Evolutionary conservation across 2,329 filamentous ascomycete genomes (phyloP).

Genomic region (Ophiostoma novo-ulmi): DNA sequence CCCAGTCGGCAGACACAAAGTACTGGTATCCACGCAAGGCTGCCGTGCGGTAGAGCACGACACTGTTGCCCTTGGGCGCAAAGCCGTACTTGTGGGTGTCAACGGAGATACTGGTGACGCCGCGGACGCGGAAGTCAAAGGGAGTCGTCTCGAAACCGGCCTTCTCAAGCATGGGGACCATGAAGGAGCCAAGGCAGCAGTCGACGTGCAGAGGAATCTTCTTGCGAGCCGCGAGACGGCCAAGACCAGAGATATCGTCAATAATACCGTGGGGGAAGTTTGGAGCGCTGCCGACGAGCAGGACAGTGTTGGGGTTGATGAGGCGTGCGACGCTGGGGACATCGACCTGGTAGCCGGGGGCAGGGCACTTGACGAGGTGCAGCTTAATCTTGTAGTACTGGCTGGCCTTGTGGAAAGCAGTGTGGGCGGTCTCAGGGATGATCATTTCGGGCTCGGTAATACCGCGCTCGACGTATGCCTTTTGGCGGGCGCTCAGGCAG

Average conservation of each 20-base stretch:
- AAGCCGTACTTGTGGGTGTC: conserved; percentile 99
- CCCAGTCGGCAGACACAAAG: conserved; percentile 93
- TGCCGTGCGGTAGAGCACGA: conserved; percentile 79
- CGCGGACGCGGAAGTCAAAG: conserved; percentile 91
- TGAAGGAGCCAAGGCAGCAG: conserved; percentile 93
- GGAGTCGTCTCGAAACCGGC: conserved; percentile 85
- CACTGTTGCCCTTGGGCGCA: conserved; percentile 94
- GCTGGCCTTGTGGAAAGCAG: conserved; percentile 91
- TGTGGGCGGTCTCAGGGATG: conserved; percentile 88
- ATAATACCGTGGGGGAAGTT: conserved; percentile 99
- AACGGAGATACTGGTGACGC: conserved; percentile 91
- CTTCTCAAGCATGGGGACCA: conserved; percentile 84
- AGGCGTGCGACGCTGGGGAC: conserved; percentile 71
- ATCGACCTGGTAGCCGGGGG: conserved; percentile 79
- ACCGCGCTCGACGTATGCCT: conserved; percentile 76
- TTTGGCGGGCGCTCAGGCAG: conserved; percentile 82
- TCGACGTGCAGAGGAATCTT: conserved; percentile 90
- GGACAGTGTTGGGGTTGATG: conserved; percentile 87
- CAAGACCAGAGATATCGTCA: conserved; percentile 84
- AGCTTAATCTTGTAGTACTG: conserved; percentile 97
- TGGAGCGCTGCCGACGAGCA: conserved; percentile 89
- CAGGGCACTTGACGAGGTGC: conserved; percentile 81
- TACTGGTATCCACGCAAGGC: conserved; percentile 84
- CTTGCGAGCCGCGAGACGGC: conserved; percentile 71
- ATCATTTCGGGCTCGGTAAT: conserved; percentile 96